A percentile compares a stretch with the other conserved stretches of the same genome.
These are phyloP conservation scores for Aureobasidium sp. DNA, from an alignment of 2,329 filamentous ascomycete genomes.

Conservation along the genomic window DNA sequence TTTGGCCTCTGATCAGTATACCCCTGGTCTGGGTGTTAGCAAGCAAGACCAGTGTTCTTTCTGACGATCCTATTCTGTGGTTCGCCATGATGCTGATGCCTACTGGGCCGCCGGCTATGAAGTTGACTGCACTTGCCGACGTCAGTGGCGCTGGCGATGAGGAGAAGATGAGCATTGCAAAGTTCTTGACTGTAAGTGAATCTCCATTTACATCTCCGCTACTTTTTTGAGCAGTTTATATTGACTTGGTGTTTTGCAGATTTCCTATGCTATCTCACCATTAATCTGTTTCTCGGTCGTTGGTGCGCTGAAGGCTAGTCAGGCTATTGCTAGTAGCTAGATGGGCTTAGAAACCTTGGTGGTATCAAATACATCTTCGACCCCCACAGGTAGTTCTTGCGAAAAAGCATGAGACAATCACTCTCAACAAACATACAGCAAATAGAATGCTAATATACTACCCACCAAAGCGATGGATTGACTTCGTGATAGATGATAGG, in stretches of 20 bases:
- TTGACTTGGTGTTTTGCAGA: slow-evolving; percentile 18
- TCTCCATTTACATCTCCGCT: background rate
- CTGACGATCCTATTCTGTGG: slow-evolving; percentile 56
- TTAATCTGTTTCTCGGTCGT: slow-evolving; percentile 37
- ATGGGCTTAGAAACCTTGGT: background rate
- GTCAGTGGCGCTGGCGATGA: slow-evolving; percentile 36
- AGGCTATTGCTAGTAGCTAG: slow-evolving; percentile 22
- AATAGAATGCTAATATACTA: too few relatives aligned
- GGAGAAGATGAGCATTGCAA: slow-evolving; percentile 47
- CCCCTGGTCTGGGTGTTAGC: slow-evolving; percentile 47
- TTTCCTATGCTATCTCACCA: slow-evolving; percentile 36
- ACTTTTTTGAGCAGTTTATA: background rate
- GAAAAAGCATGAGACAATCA: too few relatives aligned
- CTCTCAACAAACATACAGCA: too few relatives aligned
- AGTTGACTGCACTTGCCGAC: slow-evolving; percentile 44
- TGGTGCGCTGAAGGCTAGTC: slow-evolving; percentile 32
- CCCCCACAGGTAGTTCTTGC: too few relatives aligned
- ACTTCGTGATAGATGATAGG: too few relatives aligned
- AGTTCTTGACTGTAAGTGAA: slow-evolving; percentile 38
- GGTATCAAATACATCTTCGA: too few relatives aligned
- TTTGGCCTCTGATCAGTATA: slow-evolving; percentile 49
- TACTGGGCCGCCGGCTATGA: slow-evolving; percentile 46
- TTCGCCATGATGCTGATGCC: slow-evolving; percentile 56
- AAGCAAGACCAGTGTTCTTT: slow-evolving; percentile 42
- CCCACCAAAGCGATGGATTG: too few relatives aligned